phyloP scores from a whole-genome alignment of 2,329 filamentous ascomycete species.

The Cladosporium sphaerospermum region DNA sequence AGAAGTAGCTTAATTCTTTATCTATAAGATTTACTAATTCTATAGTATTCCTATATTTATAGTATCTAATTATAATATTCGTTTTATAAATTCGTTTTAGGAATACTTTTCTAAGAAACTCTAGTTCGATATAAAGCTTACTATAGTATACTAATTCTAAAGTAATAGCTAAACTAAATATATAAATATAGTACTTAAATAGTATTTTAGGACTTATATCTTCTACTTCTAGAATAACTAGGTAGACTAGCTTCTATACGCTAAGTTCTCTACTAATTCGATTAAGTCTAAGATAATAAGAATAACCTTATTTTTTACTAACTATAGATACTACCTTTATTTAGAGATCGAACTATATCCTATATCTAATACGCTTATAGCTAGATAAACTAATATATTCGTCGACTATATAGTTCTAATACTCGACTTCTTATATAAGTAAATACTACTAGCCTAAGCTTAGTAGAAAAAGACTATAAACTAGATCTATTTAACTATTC shows the following conservation, averaged over 20 bases:
- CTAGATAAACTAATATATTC: neutral
- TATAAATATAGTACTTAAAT: slow-evolving; percentile 13
- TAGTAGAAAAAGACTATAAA: neutral
- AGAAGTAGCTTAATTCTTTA: slow-evolving; percentile 13
- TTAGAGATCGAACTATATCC: neutral
- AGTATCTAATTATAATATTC: slow-evolving; percentile 12
- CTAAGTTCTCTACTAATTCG: neutral
- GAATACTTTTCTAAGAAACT: slow-evolving; percentile 9
- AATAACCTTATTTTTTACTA: neutral
- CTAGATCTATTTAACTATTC: neutral
- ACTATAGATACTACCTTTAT: neutral
- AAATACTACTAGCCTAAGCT: neutral
- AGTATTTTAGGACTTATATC: slow-evolving; percentile 9
- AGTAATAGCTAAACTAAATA: slow-evolving; percentile 6
- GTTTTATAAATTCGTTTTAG: slow-evolving; percentile 21
- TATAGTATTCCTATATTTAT: slow-evolving; percentile 15
- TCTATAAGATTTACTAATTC: slow-evolving; percentile 10
- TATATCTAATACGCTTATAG: neutral
- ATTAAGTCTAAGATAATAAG: neutral
- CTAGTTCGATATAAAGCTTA: slow-evolving; percentile 7
- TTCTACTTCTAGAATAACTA: slow-evolving; percentile 11
- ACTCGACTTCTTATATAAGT: neutral
- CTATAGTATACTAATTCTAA: slow-evolving; percentile 2
- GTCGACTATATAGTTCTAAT: neutral
- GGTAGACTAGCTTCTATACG: neutral